These are phyloP conservation scores for Plasmodium chabaudi DNA, from an alignment of 169 alveolate species.

Conservation along the genomic window DNA sequence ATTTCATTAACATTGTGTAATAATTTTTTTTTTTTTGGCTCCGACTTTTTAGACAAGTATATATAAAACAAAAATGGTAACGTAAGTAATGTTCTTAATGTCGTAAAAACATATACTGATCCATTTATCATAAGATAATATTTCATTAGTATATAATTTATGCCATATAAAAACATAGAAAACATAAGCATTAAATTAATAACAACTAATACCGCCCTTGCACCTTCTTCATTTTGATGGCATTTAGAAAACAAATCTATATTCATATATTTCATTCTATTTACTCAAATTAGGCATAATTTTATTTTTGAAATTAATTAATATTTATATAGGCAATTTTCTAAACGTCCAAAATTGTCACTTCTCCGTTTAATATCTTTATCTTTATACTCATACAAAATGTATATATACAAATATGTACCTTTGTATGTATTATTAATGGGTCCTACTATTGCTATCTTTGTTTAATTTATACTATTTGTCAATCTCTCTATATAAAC, in stretches of 20 bases:
- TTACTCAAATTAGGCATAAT: constrained; percentile 16
- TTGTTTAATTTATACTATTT: too few relatives aligned
- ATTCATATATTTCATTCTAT: constrained; percentile 22
- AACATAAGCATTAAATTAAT: constrained; percentile 42
- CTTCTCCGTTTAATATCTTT: not conserved
- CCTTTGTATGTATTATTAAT: not conserved
- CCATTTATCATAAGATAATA: constrained; percentile 69
- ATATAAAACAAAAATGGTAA: constrained; percentile 59
- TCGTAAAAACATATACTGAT: constrained; percentile 44
- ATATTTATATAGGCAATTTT: too few relatives aligned
- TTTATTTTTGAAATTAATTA: not conserved
- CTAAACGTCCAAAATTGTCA: too few relatives aligned
- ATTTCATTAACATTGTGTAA: constrained; percentile 15
- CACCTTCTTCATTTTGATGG: constrained; percentile 7
- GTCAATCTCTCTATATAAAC: too few relatives aligned
- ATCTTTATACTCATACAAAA: not conserved
- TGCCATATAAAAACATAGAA: constrained; percentile 67
- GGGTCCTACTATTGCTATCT: not conserved
- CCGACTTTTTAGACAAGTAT: constrained; percentile 25
- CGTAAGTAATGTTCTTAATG: constrained; percentile 39
- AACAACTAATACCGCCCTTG: not conserved
- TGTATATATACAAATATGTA: not conserved
- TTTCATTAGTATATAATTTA: constrained; percentile 67
- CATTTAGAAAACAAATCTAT: not conserved
- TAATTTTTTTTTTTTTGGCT: constrained; percentile 53